Percentiles rank a stretch among this genome's conserved stretches.
phyloP scores from a whole-genome alignment of 257 asterid species.

The Anisodus acutangulus region DNA sequence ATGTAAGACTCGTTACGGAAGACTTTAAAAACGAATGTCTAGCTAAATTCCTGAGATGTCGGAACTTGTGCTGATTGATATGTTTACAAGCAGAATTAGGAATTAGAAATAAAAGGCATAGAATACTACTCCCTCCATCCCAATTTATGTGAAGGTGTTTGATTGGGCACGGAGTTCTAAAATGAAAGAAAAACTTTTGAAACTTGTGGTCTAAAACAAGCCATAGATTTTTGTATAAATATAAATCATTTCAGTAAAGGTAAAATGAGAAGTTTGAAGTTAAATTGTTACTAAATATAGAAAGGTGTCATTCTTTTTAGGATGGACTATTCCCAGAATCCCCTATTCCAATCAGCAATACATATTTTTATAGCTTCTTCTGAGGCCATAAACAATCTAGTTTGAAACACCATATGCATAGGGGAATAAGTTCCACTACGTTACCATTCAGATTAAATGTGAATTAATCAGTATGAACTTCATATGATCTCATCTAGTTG shows the following conservation, averaged over 20 bases:
- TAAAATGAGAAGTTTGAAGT: too few species aligned
- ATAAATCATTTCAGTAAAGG: too few species aligned
- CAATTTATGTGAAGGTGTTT: too few species aligned
- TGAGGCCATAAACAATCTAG: conserved; percentile 1
- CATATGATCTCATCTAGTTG: not conserved
- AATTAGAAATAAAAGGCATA: not conserved
- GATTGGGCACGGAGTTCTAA: too few species aligned
- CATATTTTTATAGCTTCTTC: not conserved
- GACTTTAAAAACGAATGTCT: not conserved
- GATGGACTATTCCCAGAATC: not conserved
- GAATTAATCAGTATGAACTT: not conserved
- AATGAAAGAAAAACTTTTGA: too few species aligned
- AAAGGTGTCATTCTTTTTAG: too few species aligned
- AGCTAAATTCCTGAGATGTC: not conserved
- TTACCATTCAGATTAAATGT: not conserved
- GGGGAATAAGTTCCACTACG: not conserved
- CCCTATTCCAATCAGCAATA: not conserved
- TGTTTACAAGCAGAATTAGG: not conserved
- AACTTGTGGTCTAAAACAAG: too few species aligned
- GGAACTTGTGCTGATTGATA: not conserved
- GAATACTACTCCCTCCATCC: not conserved
- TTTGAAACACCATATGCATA: not conserved
- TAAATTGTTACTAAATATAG: too few species aligned
- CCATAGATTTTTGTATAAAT: too few species aligned
- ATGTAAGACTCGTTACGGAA: not conserved